Percentiles rank a stretch among this genome's conserved stretches.
phyloP scores from a whole-genome alignment of 2,329 filamentous ascomycete genomes.

The Neospermospora avenae region DNA sequence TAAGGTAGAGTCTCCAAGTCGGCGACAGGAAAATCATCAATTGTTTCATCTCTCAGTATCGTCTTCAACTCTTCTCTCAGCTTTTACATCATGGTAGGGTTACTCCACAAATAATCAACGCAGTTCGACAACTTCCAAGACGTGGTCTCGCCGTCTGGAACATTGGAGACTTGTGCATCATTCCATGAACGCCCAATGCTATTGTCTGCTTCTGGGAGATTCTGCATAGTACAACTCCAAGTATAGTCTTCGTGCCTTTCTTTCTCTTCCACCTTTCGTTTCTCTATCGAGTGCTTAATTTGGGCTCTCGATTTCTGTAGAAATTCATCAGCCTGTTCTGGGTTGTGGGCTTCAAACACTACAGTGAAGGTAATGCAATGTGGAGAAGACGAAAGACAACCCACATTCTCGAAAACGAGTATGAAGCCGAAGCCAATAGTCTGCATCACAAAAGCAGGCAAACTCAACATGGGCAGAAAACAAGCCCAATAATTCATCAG shows the following conservation, averaged over 20 bases:
- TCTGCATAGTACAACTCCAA: constrained; percentile 26
- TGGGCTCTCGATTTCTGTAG: constrained; percentile 1
- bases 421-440: not conserved
- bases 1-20: constrained; percentile 31
- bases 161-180: not conserved
- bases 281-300: not conserved
- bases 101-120: constrained; percentile 37
- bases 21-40: not conserved
- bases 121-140: constrained; percentile 36
- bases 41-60: constrained; percentile 10
- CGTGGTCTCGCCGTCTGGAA: constrained; percentile 34
- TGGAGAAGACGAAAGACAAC: constrained; percentile 25
- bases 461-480: not conserved
- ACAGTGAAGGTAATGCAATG: constrained; percentile 1
- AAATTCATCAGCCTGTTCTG: no score
- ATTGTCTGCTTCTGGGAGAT: constrained; percentile 33
- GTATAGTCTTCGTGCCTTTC: constrained; percentile 27
- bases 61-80: constrained; percentile 37
- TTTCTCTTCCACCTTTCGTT: constrained; percentile 7
- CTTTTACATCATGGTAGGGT: constrained; percentile 31
- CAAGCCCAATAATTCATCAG: constrained; percentile 4
- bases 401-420: constrained; percentile 12
- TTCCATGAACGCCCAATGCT: constrained; percentile 1
- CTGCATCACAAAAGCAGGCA: not conserved
- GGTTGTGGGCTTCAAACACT: no score